Evolutionary conservation across 208 protist genomes (phyloP), one percentile per base, ranked within the genome.

Genomic region (Trypanosoma lewisi): DNA sequence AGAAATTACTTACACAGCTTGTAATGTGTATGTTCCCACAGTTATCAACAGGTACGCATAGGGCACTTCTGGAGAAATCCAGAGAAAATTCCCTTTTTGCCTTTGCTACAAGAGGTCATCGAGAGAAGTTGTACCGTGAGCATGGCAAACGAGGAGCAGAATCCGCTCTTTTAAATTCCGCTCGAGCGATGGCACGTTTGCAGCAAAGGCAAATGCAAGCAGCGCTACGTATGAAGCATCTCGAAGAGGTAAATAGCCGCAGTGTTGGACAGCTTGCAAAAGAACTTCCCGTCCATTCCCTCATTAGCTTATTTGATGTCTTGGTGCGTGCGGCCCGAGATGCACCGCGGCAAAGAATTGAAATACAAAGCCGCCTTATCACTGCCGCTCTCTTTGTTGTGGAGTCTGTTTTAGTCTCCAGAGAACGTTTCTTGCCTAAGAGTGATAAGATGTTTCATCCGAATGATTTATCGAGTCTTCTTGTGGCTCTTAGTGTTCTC

Each of bases 81-180:
- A 70, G 78, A 51, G 67, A 81, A 47, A 87, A 64, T 41, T 81
- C 76, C 14, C 77, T 95, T 54, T 70, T 89, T 42, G 77, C 77
- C 36, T 95, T 91, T 44, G 77, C 83, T 6, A 93, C 89, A 9
- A 75, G 80, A 17, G 47, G 66, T 9, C 89, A 95, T 44, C 73
- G 83, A 5, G 30, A 53, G 17, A 83, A 87, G 51, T 69, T 92
- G n/a, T 67, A 63, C 44, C 52, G 65, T n/a, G 63, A 63, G 28
- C 73, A 83, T 61, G 31, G 58, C 39, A 73, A 30, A 39, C 23
- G 19, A 17, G 62, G 17, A 4, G 78, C 65, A n/a, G 74, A 76
- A 63, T 30, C 37, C 25, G 83, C 75, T 44, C 21, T 91, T 14
- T 62, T 86, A n/a, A 68, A 79, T 4, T 91, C 75, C 14, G 73